These are phyloP conservation scores for Tilletia horrida DNA, from an alignment of 1,284 basidiomycete genomes.

Conservation along the genomic window DNA sequence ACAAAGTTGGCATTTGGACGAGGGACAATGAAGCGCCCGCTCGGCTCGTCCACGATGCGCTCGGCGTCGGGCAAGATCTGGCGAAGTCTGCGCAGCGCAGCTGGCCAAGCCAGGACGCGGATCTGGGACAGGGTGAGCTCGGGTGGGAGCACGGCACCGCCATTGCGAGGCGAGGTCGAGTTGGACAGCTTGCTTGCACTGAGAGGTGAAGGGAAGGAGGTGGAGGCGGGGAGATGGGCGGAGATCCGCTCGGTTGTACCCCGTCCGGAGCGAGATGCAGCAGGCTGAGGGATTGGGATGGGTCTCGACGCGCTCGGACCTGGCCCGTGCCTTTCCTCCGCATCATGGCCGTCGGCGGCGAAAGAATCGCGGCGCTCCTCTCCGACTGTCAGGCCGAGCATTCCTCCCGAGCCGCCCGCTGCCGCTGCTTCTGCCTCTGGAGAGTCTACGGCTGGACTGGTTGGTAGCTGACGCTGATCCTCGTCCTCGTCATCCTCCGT, in stretches of 20 bases:
- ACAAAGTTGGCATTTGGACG: not conserved
- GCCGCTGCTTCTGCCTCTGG: not conserved
- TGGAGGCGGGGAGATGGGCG: no score
- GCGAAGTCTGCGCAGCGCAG: not conserved
- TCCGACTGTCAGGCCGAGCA: not conserved
- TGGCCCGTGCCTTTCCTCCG: not conserved
- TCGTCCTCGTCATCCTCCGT: slow-evolving; percentile 1
- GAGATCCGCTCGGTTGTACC: no score
- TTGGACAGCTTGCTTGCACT: not conserved
- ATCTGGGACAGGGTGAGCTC: slow-evolving; percentile 10
- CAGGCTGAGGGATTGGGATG: not conserved
- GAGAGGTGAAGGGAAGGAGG: no score
- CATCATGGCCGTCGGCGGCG: not conserved
- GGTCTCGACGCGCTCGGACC: not conserved
- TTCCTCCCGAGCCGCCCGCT: not conserved
- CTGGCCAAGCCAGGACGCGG: slow-evolving; percentile 8
- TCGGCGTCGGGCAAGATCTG: slow-evolving; percentile 4
- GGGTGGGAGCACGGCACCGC: not conserved
- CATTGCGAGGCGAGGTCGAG: not conserved
- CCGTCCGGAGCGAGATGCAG: no score
- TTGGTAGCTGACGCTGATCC: not conserved
- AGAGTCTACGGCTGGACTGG: not conserved
- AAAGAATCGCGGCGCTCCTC: not conserved
- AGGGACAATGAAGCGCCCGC: not conserved
- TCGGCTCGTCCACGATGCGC: slow-evolving; percentile 15